phyloP scores from a whole-genome alignment of 2,329 filamentous ascomycete species.

The Fusarium agapanthi region DNA sequence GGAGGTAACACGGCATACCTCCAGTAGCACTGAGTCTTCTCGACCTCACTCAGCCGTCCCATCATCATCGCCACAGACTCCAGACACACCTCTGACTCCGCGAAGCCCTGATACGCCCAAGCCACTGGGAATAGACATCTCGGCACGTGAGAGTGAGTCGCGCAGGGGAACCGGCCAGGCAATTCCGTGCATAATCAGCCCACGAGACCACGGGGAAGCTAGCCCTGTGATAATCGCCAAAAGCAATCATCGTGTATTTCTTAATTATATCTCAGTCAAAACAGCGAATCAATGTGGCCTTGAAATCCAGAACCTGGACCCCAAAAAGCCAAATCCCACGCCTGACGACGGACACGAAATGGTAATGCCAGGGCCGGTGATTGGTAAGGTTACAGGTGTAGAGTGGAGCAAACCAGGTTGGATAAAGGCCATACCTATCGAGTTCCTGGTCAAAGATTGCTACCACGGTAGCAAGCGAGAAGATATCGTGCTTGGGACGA shows the following conservation, averaged over 20 bases:
- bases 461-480: accelerated
- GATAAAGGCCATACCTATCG: not conserved
- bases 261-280: not conserved
- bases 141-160: accelerated
- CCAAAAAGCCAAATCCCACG: accelerated
- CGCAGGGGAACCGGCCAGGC: accelerated
- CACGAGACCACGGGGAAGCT: accelerated
- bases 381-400: not conserved
- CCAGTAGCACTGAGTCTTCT: not conserved
- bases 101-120: not conserved
- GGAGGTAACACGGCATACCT: no score
- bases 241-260: accelerated
- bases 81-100: not conserved
- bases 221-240: accelerated
- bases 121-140: accelerated
- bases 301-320: accelerated
- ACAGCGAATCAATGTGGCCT: not conserved
- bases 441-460: not conserved
- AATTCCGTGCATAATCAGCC: not conserved
- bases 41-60: not conserved
- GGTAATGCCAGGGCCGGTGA: not conserved
- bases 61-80: not conserved
- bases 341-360: accelerated
- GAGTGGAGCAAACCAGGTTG: not conserved
- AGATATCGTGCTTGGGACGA: not conserved